Base-by-base conservation (phyloP, 768 basidiomycete species). In the Albatrellus ellisii region DNA sequence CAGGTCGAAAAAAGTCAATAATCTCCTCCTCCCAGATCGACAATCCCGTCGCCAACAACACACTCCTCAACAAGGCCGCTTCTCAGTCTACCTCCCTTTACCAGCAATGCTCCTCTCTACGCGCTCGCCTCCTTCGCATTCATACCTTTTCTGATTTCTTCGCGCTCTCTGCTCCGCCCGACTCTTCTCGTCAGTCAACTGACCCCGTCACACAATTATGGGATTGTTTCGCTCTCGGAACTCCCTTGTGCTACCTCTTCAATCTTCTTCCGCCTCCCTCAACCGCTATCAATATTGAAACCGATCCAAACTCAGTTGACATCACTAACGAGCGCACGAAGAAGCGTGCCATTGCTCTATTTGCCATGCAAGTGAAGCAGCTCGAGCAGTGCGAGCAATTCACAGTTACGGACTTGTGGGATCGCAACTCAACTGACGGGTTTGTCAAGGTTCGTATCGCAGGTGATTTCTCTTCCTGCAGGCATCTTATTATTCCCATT, bases 131-230 rank as follows among this genome's bases (percentile, higher is more conserved):
- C 56, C 67, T 82, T 64, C 80, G 82, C 57, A 76, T 91, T 47
- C 74, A 71, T 47, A 73, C 75, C 51, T 91, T 91, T 50, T 58
- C 71, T 46, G 66, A 66, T 45, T 86, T 80, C 62, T 84, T 87
- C 52, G 60, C 69, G 29, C 66, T 80, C 45, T 71, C 78, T 6
- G 63, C 73, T 6, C 55, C 69, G 15, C 56, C 66, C 28, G 76
- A 75, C 48, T 68, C 78, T 31, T 62, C 67, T 26, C 73, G 86
- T 44, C 77, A 77, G 59, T 85, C 83, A 26, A 83, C 81, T 32
- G 91, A 97, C 64, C 88, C 90, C 27, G 94, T 99, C 54, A 80
- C 83, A 36, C 87, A 90, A 59, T 77, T 97, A 38, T 94, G 92
- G 81, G 86, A 89, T 56, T 79, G 86, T 57, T 86, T 99, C 63